Conservation (phyloP, 768 basidiomycete species). For the Kwoniella europaea region DNA sequence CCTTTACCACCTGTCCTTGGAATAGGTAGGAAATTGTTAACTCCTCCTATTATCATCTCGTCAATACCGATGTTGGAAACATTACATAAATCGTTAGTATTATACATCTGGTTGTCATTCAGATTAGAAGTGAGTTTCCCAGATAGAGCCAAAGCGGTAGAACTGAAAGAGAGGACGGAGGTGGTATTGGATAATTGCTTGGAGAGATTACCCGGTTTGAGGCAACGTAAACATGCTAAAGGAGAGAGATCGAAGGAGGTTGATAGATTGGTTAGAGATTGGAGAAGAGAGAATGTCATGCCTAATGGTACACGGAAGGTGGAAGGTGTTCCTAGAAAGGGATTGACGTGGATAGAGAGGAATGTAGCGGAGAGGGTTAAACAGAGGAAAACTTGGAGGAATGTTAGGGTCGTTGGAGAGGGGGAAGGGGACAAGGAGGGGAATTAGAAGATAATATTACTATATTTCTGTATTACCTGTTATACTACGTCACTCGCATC, state of each 20-base stretch:
- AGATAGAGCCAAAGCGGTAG: constrained; percentile 63
- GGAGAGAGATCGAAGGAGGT: constrained; percentile 29
- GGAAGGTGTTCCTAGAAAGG: constrained; percentile 18
- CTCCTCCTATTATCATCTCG: constrained; percentile 42
- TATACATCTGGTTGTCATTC: constrained; percentile 84
- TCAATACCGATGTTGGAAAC: constrained; percentile 65
- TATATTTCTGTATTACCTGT: neutral
- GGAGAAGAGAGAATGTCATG: constrained; percentile 27
- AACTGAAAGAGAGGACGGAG: constrained; percentile 70
- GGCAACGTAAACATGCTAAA: constrained; percentile 29
- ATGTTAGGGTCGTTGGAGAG: constrained; percentile 16
- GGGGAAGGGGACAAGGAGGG: neutral
- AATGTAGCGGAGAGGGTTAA: constrained; percentile 23
- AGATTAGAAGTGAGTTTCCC: constrained; percentile 73
- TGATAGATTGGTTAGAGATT: constrained; percentile 27
- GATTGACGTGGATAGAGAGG: constrained; percentile 21
- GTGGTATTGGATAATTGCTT: constrained; percentile 68
- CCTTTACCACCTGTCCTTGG: constrained; percentile 33
- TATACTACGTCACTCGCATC: neutral
- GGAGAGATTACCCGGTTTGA: constrained; percentile 51
- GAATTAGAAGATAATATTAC: neutral
- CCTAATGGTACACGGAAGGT: constrained; percentile 30
- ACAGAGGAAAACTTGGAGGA: constrained; percentile 33
- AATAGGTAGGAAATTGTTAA: constrained; percentile 21
- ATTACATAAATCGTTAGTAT: constrained; percentile 73